phyloP scores from a whole-genome alignment of 768 basidiomycete species.

The Suillus clintonianus region DNA sequence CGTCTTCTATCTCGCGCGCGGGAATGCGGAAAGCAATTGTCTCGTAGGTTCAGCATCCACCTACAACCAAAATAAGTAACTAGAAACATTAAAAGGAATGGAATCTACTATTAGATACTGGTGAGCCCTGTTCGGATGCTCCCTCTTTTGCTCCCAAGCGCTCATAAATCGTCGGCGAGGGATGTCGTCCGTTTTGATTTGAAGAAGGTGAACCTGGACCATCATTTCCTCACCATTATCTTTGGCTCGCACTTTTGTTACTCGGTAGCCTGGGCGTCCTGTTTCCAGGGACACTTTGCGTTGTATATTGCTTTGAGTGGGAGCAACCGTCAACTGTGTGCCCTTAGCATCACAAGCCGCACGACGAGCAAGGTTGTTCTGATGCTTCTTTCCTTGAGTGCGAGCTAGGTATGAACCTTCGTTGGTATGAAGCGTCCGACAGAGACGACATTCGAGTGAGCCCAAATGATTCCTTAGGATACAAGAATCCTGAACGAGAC shows the following conservation, averaged over 20 bases:
- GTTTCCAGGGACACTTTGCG: slow-evolving; percentile 98
- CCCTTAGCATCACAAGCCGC: slow-evolving; percentile 98
- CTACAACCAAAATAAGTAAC: slow-evolving; percentile 48
- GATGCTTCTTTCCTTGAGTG: slow-evolving; percentile 99
- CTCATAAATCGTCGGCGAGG: slow-evolving; percentile 95
- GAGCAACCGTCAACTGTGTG: slow-evolving; percentile 85
- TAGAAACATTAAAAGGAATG: neutral
- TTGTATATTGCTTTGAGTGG: slow-evolving; percentile 75
- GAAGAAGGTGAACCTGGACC: slow-evolving; percentile 95
- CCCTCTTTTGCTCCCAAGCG: slow-evolving; percentile 95
- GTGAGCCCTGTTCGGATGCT: slow-evolving; percentile 93
- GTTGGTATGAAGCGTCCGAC: slow-evolving; percentile 97
- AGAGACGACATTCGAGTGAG: slow-evolving; percentile 96
- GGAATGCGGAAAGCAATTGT: slow-evolving; percentile 99
- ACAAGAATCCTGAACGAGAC: slow-evolving; percentile 78
- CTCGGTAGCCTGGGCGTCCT: slow-evolving; percentile 91
- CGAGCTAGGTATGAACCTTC: slow-evolving; percentile 99
- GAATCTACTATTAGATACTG: slow-evolving; percentile 92
- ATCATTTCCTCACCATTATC: slow-evolving; percentile 93
- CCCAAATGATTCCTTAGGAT: slow-evolving; percentile 98
- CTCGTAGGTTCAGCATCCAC: slow-evolving; percentile 99
- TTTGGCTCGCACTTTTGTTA: slow-evolving; percentile 93
- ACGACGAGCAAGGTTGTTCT: slow-evolving; percentile 95
- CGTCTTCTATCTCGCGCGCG: slow-evolving; percentile 95
- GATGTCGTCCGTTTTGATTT: slow-evolving; percentile 83